Conservation (phyloP, 495 filamentous ascomycete species). For the Parathielavia hyrcaniae region DNA sequence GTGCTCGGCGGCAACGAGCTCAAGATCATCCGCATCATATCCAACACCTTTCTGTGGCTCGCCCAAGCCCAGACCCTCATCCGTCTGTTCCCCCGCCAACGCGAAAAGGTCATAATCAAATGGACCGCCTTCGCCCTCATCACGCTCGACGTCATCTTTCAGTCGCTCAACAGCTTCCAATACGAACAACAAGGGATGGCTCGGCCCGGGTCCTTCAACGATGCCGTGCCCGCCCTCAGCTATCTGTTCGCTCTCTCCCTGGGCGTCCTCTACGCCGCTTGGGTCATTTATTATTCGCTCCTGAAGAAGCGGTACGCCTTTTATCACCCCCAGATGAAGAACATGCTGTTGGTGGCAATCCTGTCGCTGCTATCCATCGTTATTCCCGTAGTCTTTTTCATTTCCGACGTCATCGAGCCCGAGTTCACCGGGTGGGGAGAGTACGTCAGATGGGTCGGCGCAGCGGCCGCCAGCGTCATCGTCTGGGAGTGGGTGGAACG, state of each 20-base stretch:
- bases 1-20: constrained; percentile 80
- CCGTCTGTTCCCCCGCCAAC: constrained; percentile 88
- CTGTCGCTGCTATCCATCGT: constrained; percentile 74
- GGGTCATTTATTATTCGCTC: constrained; percentile 91
- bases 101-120: constrained; percentile 97
- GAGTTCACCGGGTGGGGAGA: constrained; percentile 92
- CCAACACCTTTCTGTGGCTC: constrained; percentile 92
- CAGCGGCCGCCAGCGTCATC: constrained; percentile 89
- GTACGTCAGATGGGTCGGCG: constrained; percentile 96
- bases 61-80: constrained; percentile 96
- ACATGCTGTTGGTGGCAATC: constrained; percentile 77
- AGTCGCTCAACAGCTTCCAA: constrained; percentile 79
- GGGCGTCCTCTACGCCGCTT: constrained; percentile 84
- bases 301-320: constrained; percentile 92
- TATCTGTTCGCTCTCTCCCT: constrained; percentile 91
- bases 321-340: constrained; percentile 87
- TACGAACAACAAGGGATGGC: constrained; percentile 46
- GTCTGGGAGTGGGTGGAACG: constrained; percentile 99
- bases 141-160: constrained; percentile 80
- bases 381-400: constrained; percentile 92
- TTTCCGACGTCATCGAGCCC: constrained; percentile 83
- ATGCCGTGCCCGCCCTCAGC: constrained; percentile 86
- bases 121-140: constrained; percentile 96
- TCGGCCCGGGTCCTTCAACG: constrained; percentile 66
- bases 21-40: constrained; percentile 81